Conservation (phyloP, 1,284 basidiomycete species). For the Cryptococcus sp. region DNA sequence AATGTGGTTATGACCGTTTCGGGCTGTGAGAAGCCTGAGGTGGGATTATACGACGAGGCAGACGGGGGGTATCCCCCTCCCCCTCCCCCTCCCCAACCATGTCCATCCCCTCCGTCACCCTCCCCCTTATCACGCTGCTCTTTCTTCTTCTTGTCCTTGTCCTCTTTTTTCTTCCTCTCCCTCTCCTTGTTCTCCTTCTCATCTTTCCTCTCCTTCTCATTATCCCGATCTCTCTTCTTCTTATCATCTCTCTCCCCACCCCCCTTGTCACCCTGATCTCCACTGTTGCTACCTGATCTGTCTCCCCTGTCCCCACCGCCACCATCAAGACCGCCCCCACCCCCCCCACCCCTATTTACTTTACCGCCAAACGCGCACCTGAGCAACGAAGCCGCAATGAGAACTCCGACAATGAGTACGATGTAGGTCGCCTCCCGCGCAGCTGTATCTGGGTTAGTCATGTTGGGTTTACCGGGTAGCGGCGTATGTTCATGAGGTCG, state of each 20-base stretch:
- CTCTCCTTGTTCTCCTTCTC: not conserved
- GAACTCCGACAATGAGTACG: slow-evolving; percentile 1
- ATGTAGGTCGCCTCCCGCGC: slow-evolving; percentile 11
- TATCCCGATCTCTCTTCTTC: not conserved
- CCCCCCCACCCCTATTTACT: not conserved
- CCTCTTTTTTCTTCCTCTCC: not conserved
- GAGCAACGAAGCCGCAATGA: not conserved
- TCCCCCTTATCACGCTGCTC: not conserved
- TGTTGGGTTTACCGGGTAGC: not conserved
- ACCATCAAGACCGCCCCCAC: not conserved
- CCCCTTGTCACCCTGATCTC: slow-evolving; percentile 1
- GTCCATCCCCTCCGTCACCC: not conserved
- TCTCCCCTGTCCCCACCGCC: not conserved
- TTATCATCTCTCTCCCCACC: not conserved
- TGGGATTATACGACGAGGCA: no score
- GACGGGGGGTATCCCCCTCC: not conserved
- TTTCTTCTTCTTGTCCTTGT: not conserved
- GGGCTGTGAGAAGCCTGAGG: no score
- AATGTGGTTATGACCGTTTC: no score
- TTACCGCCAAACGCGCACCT: not conserved
- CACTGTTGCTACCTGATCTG: not conserved
- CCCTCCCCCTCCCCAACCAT: not conserved
- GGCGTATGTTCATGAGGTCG: no score
- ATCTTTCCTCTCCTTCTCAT: not conserved
- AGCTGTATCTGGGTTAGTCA: slow-evolving; percentile 10